A percentile compares a stretch with the other conserved stretches of the same genome.
Evolutionary conservation across 176 grass and related monocot species (phyloP).

Genomic region (Phyllostachys edulis): DNA sequence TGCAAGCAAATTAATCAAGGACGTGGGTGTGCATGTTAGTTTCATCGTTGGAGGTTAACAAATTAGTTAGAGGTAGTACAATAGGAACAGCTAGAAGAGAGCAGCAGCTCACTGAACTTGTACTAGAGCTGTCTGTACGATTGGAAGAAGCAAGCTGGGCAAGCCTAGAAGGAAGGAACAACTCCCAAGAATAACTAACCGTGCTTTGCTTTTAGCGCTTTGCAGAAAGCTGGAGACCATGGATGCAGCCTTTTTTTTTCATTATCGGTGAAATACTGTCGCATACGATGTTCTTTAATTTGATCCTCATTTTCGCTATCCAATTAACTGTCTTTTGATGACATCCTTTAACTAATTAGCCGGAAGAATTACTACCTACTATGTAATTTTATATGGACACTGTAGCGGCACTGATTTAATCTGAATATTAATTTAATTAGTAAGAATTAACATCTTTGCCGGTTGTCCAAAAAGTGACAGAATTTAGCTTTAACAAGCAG

Average conservation of each 20-base stretch:
- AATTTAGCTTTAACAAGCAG: not conserved
- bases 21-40: too few species aligned
- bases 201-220: conserved; percentile 40
- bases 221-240: conserved; percentile 26
- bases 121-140: not conserved
- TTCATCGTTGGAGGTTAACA: too few species aligned
- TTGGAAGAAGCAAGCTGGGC: conserved; percentile 20
- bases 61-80: too few species aligned
- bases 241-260: conserved; percentile 29
- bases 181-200: conserved; percentile 58
- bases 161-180: conserved; percentile 26
- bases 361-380: not conserved
- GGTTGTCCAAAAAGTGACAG: not conserved
- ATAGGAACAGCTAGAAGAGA: not conserved
- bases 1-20: too few species aligned
- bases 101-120: conserved; percentile 22
- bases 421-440: not conserved
- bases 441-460: not conserved
- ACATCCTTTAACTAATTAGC: not conserved
- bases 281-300: conserved; percentile 15
- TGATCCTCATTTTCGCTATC: not conserved
- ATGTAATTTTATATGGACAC: not conserved
- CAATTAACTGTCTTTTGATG: not conserved
- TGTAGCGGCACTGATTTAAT: not conserved
- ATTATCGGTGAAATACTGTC: conserved; percentile 53